phyloP scores from a whole-genome alignment of 805 yeast species.

The Metschnikowia sp. region DNA sequence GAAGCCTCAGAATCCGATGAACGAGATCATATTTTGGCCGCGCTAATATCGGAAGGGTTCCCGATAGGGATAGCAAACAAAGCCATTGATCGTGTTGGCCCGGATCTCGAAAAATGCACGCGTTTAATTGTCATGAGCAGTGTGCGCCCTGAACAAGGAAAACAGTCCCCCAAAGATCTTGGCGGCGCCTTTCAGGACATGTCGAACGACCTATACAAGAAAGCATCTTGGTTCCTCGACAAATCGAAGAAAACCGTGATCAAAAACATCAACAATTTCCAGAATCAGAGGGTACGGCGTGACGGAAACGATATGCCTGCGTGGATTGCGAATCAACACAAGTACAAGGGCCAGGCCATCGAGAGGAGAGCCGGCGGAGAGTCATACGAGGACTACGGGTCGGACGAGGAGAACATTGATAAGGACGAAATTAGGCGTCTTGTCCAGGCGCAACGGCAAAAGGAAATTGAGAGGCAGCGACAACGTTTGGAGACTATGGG shows the following conservation, averaged over 20 bases:
- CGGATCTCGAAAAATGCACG: constrained; percentile 63
- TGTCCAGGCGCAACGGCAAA: constrained; percentile 34
- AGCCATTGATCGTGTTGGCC: constrained; percentile 59
- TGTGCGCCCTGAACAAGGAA: constrained; percentile 1
- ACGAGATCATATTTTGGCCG: constrained; percentile 57
- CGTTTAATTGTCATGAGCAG: constrained; percentile 55
- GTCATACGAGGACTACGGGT: constrained; percentile 41
- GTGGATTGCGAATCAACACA: constrained; percentile 68
- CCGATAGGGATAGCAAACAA: constrained; percentile 53
- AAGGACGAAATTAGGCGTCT: constrained; percentile 38
- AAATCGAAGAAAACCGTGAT: constrained; percentile 59
- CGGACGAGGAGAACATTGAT: constrained; percentile 46
- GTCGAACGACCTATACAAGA: constrained; percentile 52
- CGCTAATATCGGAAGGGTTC: constrained; percentile 78
- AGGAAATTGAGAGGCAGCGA: constrained; percentile 34
- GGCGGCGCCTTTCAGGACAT: constrained; percentile 46
- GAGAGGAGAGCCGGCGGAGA: constrained; percentile 34
- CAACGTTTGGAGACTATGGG: constrained; percentile 16
- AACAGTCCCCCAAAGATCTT: constrained; percentile 16
- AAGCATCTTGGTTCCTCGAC: constrained; percentile 56
- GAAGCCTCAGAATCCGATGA: constrained; percentile 1
- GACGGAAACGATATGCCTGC: constrained; percentile 46
- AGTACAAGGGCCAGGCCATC: constrained; percentile 40
- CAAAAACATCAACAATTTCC: constrained; percentile 60
- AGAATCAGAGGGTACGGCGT: constrained; percentile 18